phyloP scores from a whole-genome alignment of 176 grass and related monocot genomes.

The Leersia perrieri region DNA sequence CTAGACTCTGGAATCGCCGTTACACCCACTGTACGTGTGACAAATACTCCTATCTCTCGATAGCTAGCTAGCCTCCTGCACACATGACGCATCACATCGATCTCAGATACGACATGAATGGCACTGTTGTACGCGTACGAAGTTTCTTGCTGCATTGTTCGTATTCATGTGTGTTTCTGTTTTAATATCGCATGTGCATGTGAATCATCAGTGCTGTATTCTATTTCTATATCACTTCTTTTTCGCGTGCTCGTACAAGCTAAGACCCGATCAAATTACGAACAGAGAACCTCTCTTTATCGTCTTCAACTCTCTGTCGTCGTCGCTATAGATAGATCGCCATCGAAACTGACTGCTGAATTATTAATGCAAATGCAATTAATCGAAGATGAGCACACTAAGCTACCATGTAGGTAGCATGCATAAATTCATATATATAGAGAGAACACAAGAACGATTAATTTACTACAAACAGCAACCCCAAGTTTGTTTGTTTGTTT shows the following conservation, averaged over 20 bases:
- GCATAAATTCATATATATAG: too few relatives aligned
- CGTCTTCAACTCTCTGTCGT: neutral
- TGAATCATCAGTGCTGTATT: neutral
- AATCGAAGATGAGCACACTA: neutral
- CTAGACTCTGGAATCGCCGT: neutral
- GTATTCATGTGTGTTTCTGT: too few relatives aligned
- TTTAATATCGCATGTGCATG: conserved; percentile 16
- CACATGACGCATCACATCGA: neutral
- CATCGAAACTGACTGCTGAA: neutral
- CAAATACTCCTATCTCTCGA: neutral
- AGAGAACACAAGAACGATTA: too few relatives aligned
- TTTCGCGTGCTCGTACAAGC: conserved; percentile 40
- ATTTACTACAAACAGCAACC: too few relatives aligned
- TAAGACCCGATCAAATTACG: neutral
- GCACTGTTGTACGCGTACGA: neutral
- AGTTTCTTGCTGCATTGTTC: neutral
- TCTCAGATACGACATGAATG: neutral
- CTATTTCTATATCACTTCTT: neutral
- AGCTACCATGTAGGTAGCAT: neutral
- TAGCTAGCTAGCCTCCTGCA: too few relatives aligned
- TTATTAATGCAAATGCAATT: neutral
- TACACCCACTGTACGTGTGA: neutral
- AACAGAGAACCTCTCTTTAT: neutral
- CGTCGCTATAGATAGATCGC: neutral
- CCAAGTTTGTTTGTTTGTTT: too few relatives aligned